phyloP scores from a whole-genome alignment of 495 filamentous ascomycete species.

The Tuber magnatum region DNA sequence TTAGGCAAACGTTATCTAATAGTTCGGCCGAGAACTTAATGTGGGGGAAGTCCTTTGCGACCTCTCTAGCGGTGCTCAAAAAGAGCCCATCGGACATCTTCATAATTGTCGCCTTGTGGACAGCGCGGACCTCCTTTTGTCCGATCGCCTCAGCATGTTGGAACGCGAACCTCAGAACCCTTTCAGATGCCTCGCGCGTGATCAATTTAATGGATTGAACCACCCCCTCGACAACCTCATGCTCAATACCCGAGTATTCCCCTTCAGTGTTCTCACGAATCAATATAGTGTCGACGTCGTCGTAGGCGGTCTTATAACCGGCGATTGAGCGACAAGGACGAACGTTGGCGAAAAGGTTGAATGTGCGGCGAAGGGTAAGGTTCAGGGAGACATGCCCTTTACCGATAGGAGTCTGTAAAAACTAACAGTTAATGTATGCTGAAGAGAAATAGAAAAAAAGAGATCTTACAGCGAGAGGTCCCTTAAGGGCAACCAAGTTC shows the following conservation, averaged over 20 bases:
- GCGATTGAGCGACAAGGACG: slow-evolving; percentile 93
- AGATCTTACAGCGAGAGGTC: slow-evolving; percentile 78
- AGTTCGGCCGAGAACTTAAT: slow-evolving; percentile 95
- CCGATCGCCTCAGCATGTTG: slow-evolving; percentile 89
- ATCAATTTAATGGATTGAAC: slow-evolving; percentile 99
- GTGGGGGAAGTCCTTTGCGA: slow-evolving; percentile 88
- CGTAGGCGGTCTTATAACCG: slow-evolving; percentile 97
- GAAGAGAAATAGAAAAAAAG: not conserved
- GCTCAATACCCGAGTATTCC: slow-evolving; percentile 99
- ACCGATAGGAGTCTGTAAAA: slow-evolving; percentile 77
- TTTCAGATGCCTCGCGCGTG: slow-evolving; percentile 84
- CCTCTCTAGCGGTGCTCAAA: slow-evolving; percentile 70
- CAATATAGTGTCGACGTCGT: slow-evolving; percentile 91
- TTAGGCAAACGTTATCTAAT: slow-evolving; percentile 96
- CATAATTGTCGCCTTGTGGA: slow-evolving; percentile 99
- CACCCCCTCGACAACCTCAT: slow-evolving; percentile 94
- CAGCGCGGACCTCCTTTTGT: slow-evolving; percentile 88
- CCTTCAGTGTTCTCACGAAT: slow-evolving; percentile 99
- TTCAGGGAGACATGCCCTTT: slow-evolving; percentile 99
- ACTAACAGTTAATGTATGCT: slow-evolving; percentile 12
- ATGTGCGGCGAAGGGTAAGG: slow-evolving; percentile 93
- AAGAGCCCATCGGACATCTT: slow-evolving; percentile 99
- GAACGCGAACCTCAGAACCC: slow-evolving; percentile 93
- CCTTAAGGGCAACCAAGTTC: slow-evolving; percentile 96
- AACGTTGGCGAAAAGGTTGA: slow-evolving; percentile 99